These are phyloP conservation scores for Penicillium cataractarum DNA, from an alignment of 495 filamentous ascomycete species.

Conservation along the genomic window DNA sequence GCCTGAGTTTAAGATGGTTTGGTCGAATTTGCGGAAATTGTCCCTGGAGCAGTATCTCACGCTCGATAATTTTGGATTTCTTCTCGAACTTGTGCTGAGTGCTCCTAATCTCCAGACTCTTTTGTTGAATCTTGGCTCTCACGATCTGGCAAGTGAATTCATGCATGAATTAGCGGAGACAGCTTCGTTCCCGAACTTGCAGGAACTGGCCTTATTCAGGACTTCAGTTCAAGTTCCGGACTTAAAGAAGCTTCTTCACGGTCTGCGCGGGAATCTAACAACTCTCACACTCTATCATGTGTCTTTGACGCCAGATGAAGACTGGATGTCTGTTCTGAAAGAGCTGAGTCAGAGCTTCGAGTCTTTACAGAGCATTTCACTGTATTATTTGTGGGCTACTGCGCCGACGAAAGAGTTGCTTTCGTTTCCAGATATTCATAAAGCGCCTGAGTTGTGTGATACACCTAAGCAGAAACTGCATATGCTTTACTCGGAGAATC, in stretches of 20 bases:
- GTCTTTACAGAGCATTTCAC: constrained; percentile 22
- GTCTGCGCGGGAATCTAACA: constrained; percentile 17
- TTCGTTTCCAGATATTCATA: constrained; percentile 28
- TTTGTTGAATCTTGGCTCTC: constrained; percentile 28
- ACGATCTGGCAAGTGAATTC: constrained; percentile 32
- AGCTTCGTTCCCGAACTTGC: constrained; percentile 22
- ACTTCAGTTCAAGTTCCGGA: constrained; percentile 23
- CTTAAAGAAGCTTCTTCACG: constrained; percentile 21
- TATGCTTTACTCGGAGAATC: constrained; percentile 27
- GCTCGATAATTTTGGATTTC: constrained; percentile 33
- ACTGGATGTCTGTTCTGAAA: constrained; percentile 23
- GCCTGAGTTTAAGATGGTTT: constrained; percentile 27
- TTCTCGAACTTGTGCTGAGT: constrained; percentile 32
- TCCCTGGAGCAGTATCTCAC: constrained; percentile 35
- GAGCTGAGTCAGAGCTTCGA: constrained; percentile 18
- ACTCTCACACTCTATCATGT: constrained; percentile 29
- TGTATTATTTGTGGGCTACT: constrained; percentile 32
- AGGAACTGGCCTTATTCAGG: constrained; percentile 31
- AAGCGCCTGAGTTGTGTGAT: constrained; percentile 12
- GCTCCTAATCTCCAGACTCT: constrained; percentile 30
- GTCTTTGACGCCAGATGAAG: constrained; percentile 19
- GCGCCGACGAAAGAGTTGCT: constrained; percentile 23
- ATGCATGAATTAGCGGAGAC: constrained; percentile 33
- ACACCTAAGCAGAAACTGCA: constrained; percentile 17
- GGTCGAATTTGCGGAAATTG: constrained; percentile 31